Conservation (phyloP, 257 asterid genomes). For the Catharanthus roseus region DNA sequence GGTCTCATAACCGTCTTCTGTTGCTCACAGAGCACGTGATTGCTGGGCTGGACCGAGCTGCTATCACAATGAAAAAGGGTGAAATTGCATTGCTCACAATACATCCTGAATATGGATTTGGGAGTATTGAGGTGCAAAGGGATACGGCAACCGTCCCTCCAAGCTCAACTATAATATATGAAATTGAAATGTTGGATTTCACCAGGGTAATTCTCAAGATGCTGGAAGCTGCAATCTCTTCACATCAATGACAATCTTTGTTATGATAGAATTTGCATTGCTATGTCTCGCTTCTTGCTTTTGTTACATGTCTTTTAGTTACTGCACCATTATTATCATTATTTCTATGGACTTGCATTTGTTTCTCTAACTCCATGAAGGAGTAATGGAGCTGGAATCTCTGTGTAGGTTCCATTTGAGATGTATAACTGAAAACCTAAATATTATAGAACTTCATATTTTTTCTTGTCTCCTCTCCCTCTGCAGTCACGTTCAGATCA, state of each 20-base stretch:
- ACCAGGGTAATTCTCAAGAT: conserved; percentile 38
- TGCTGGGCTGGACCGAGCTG: conserved; percentile 61
- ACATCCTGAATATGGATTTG: conserved; percentile 57
- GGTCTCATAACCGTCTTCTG: conserved; percentile 7
- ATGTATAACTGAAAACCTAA: neutral
- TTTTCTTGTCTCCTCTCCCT: neutral
- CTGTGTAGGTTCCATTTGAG: neutral
- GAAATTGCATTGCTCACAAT: conserved; percentile 50
- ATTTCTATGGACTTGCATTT: neutral
- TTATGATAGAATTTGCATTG: neutral
- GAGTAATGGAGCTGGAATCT: neutral
- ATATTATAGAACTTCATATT: too few relatives aligned
- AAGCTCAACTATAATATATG: conserved; percentile 50
- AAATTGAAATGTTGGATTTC: conserved; percentile 73
- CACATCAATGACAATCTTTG: neutral
- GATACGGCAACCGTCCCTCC: conserved; percentile 53
- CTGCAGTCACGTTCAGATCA: neutral
- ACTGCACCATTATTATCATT: neutral
- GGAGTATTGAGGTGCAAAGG: conserved; percentile 41
- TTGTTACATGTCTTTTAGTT: neutral
- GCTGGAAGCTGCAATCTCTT: conserved; percentile 1
- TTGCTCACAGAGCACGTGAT: conserved; percentile 51
- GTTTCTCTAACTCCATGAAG: neutral
- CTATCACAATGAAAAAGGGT: conserved; percentile 57
- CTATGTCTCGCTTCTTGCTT: neutral